Conservation (phyloP, 2,329 filamentous ascomycete species). For the Raffaelea ambrosiae region DNA sequence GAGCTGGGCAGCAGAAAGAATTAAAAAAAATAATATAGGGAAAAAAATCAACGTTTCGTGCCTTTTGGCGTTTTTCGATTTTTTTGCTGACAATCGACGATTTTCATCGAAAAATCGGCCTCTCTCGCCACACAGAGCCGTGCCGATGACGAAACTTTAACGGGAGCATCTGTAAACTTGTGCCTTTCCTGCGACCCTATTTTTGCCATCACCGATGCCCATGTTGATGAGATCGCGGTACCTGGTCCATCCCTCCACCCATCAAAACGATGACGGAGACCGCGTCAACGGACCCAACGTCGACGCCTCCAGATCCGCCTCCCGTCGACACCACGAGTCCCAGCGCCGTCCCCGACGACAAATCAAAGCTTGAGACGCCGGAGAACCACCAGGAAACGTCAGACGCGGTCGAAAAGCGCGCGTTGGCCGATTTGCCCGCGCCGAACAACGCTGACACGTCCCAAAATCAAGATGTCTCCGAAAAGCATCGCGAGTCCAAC, state of each 20-base stretch:
- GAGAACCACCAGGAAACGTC: constrained; percentile 3
- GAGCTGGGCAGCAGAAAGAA: background rate
- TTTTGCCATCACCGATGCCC: constrained; percentile 51
- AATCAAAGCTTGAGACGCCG: constrained; percentile 2
- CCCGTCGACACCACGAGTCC: constrained; percentile 6
- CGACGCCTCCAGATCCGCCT: constrained; percentile 22
- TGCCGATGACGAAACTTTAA: constrained; percentile 48
- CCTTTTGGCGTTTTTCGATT: constrained; percentile 24
- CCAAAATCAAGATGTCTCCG: background rate
- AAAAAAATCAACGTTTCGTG: constrained; percentile 4
- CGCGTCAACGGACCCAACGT: constrained; percentile 45
- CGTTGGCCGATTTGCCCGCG: constrained; percentile 1
- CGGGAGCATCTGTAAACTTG: constrained; percentile 33
- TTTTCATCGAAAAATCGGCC: constrained; percentile 34
- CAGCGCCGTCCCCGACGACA: constrained; percentile 5
- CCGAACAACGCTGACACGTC: background rate
- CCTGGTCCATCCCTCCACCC: constrained; percentile 31
- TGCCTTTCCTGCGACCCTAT: constrained; percentile 44
- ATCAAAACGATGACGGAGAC: constrained; percentile 49
- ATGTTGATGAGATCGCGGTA: constrained; percentile 46
- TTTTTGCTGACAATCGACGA: constrained; percentile 41
- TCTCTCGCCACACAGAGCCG: constrained; percentile 36
- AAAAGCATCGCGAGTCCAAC: background rate
- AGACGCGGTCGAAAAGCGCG: constrained; percentile 7
- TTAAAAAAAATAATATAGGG: constrained; percentile 5